phyloP scores from a whole-genome alignment of 805 yeast genomes.

The Geotrichum ghanense region DNA sequence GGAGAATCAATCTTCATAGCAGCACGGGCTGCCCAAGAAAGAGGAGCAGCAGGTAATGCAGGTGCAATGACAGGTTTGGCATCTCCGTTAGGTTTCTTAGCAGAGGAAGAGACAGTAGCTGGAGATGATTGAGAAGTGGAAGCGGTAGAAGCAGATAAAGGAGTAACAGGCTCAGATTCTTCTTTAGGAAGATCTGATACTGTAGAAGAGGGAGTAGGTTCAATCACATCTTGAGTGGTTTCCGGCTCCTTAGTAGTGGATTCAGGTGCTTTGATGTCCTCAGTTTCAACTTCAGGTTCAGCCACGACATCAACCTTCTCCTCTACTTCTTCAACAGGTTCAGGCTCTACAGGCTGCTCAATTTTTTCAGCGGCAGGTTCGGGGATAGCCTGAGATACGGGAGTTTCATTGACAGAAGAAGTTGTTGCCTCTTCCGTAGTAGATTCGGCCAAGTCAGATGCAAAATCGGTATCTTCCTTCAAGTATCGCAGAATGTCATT shows the following conservation, averaged over 20 bases:
- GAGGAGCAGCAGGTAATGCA: constrained; percentile 8
- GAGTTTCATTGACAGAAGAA: constrained; percentile 6
- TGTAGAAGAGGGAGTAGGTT: constrained; percentile 3
- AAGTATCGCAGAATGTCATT: constrained; percentile 29
- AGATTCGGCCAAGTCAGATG: constrained; percentile 14
- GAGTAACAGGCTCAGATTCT: constrained; percentile 4
- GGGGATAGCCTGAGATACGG: background rate
- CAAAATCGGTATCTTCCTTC: constrained; percentile 22
- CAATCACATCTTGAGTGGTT: constrained; percentile 5
- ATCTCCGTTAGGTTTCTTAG: constrained; percentile 4
- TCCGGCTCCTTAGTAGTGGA: background rate
- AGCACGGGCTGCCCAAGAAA: constrained; percentile 9
- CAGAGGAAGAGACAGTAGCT: constrained; percentile 12
- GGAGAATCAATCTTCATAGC: constrained; percentile 9
- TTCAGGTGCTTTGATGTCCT: constrained; percentile 8
- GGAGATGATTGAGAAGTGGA: constrained; percentile 22
- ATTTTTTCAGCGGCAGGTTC: constrained; percentile 9
- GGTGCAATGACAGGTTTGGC: constrained; percentile 10
- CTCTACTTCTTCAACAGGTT: background rate
- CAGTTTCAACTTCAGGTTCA: constrained; percentile 1
- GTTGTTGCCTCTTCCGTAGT: constrained; percentile 5
- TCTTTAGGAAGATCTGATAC: constrained; percentile 6
- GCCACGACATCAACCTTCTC: background rate
- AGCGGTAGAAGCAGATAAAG: constrained; percentile 11
- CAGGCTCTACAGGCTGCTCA: background rate